Conservation (phyloP, 2,329 filamentous ascomycete species). For the Sporothrix humicola region DNA sequence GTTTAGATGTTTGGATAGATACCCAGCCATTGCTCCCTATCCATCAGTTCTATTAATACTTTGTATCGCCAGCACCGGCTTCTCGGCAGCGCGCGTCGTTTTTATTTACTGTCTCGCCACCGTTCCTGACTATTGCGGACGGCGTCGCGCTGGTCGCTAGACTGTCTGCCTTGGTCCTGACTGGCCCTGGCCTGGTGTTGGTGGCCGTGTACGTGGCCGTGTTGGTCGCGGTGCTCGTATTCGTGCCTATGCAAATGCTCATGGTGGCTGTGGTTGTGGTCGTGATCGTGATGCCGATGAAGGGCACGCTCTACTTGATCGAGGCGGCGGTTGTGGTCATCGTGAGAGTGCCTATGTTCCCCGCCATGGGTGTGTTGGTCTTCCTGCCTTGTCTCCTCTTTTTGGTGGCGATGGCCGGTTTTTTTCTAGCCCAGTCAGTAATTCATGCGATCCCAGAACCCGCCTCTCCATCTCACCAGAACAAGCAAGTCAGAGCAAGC, state of each 20-base stretch:
- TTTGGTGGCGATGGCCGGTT: not conserved
- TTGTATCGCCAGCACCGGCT: no score
- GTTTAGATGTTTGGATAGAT: not conserved
- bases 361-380: not conserved
- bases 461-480: no score
- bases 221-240: not conserved
- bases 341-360: not conserved
- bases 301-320: not conserved
- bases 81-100: no score
- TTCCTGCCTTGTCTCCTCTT: not conserved
- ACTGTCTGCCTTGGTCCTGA: conserved; percentile 7
- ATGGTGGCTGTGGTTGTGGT: no score
- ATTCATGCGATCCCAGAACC: no score
- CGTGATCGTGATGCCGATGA: not conserved
- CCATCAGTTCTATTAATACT: no score
- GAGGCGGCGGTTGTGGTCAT: not conserved
- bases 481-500: no score
- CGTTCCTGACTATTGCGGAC: not conserved
- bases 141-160: not conserved
- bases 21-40: not conserved
- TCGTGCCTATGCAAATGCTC: no score
- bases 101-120: not conserved
- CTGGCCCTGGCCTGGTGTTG: not conserved
- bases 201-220: not conserved
- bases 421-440: not conserved